Evolutionary conservation across 1,139 yeast genomes (phyloP).

Genomic region (Yamadazyma atlantica): DNA sequence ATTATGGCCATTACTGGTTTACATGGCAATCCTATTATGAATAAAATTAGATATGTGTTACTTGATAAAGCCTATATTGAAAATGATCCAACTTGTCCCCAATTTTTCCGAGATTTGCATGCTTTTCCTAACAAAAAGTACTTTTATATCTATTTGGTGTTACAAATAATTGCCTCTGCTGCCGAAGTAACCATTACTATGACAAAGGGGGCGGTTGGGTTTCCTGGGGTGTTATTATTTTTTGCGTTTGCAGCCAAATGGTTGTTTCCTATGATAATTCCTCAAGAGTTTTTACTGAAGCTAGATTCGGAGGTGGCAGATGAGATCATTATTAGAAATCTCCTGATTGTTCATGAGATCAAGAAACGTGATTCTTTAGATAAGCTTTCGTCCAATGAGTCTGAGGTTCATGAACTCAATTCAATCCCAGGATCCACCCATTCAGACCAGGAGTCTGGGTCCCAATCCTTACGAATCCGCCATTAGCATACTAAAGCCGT

Average conservation of each 20-base stretch:
- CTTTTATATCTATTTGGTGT: constrained; percentile 52
- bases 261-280: constrained; percentile 67
- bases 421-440: no score
- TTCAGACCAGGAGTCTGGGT: neutral
- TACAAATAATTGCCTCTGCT: constrained; percentile 68
- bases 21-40: constrained; percentile 62
- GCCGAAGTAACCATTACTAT: constrained; percentile 85
- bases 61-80: constrained; percentile 54
- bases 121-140: constrained; percentile 43
- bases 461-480: neutral
- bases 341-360: constrained; percentile 11
- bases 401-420: constrained; percentile 1
- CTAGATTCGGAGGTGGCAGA: constrained; percentile 79
- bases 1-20: constrained; percentile 88
- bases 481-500: no score
- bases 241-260: constrained; percentile 64
- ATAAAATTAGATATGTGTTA: constrained; percentile 60
- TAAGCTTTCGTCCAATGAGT: constrained; percentile 2
- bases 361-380: constrained; percentile 8
- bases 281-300: constrained; percentile 54
- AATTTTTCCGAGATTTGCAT: constrained; percentile 33
- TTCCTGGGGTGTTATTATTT: constrained; percentile 73
- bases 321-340: constrained; percentile 15
- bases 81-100: constrained; percentile 36
- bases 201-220: constrained; percentile 91